Conservation (phyloP, 345 rosid genomes). For the Hirschfeldia incana region DNA sequence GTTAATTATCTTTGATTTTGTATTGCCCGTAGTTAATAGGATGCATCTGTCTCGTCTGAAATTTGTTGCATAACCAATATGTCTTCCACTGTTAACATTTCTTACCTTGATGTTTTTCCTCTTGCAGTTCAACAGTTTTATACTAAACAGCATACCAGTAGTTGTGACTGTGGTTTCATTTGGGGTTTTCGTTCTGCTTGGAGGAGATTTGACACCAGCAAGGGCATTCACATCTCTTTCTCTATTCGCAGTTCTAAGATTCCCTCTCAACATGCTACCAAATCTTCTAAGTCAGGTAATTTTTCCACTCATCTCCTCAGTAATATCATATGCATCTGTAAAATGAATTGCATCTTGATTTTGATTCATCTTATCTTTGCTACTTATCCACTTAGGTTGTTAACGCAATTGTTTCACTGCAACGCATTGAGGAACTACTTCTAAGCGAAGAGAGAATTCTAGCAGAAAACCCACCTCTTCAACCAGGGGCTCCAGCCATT, state of each 20-base stretch:
- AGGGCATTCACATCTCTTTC: constrained; percentile 98
- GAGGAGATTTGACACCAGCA: constrained; percentile 93
- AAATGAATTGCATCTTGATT: constrained; percentile 2
- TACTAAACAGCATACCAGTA: constrained; percentile 85
- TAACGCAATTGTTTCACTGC: constrained; percentile 82
- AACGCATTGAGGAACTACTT: constrained; percentile 86
- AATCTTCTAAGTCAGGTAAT: constrained; percentile 83
- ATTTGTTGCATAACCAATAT: not conserved
- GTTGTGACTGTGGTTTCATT: constrained; percentile 84
- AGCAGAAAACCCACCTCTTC: constrained; percentile 74
- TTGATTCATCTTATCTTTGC: not conserved
- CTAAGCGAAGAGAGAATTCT: constrained; percentile 82
- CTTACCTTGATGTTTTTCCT: constrained; percentile 23
- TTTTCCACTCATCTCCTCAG: not conserved
- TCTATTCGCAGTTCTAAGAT: constrained; percentile 73
- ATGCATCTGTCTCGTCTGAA: not conserved
- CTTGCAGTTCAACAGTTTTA: constrained; percentile 81
- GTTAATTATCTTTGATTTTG: not conserved
- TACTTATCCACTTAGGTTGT: constrained; percentile 59
- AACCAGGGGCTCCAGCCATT: constrained; percentile 71
- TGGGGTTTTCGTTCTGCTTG: constrained; percentile 85
- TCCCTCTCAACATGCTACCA: constrained; percentile 83
- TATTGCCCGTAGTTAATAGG: constrained; percentile 2
- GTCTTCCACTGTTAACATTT: constrained; percentile 4
- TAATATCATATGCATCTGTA: not conserved